phyloP scores from a whole-genome alignment of 106 monocot species.

The Dendrobium catenatum region DNA sequence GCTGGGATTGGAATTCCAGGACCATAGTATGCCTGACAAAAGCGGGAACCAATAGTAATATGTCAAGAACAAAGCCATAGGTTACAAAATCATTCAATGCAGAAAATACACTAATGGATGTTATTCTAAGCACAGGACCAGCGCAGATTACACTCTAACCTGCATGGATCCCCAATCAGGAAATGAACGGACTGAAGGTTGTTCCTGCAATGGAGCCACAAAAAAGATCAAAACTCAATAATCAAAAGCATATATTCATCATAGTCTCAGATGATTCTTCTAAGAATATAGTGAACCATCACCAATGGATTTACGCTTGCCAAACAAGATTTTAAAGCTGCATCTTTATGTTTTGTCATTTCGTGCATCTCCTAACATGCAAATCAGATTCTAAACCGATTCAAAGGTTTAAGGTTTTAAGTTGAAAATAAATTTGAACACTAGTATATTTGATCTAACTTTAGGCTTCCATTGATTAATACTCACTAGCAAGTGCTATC shows the following conservation, averaged over 20 bases:
- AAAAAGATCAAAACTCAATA: background rate
- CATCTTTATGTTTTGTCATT: background rate
- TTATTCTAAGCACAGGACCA: background rate
- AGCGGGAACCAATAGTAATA: background rate
- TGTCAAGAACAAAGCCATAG: background rate
- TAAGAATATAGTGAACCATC: background rate
- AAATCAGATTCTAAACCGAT: too few relatives aligned
- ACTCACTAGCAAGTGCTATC: too few relatives aligned
- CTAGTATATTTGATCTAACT: background rate
- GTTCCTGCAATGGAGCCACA: conserved; percentile 34
- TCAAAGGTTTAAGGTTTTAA: too few relatives aligned
- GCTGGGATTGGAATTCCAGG: conserved; percentile 60
- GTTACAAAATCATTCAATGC: background rate
- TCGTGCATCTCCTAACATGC: background rate
- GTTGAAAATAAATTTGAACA: too few relatives aligned
- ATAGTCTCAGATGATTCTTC: background rate
- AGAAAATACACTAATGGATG: background rate
- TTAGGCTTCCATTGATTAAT: background rate
- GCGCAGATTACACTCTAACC: conserved; percentile 16
- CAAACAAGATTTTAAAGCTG: background rate
- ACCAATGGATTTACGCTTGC: too few relatives aligned
- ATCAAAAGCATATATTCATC: background rate
- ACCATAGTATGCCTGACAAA: conserved; percentile 66
- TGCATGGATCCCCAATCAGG: conserved; percentile 84
- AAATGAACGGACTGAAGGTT: conserved; percentile 35